Conservation (phyloP, 805 yeast species). For the Kluyveromyces lactis region DNA sequence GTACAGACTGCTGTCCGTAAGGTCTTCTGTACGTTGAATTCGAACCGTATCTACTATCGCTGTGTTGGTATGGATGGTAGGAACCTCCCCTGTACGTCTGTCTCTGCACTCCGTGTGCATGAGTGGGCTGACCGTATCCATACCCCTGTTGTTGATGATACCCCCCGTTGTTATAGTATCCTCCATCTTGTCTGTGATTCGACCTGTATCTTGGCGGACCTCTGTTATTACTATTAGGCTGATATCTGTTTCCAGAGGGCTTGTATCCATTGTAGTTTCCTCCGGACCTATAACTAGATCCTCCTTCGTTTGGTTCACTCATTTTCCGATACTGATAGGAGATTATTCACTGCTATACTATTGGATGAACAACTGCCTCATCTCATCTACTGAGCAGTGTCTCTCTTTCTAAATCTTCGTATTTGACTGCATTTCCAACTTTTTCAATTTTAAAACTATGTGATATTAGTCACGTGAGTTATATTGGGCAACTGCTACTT, state of each 20-base stretch:
- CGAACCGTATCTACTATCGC: neutral
- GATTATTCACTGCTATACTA: too few relatives aligned
- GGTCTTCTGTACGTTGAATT: neutral
- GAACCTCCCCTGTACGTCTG: slow-evolving; percentile 2
- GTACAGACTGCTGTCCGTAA: too few relatives aligned
- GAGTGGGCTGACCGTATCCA: neutral
- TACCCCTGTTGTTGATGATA: neutral
- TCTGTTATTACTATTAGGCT: slow-evolving; percentile 1
- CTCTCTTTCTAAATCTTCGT: too few relatives aligned
- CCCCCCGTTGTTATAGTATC: neutral
- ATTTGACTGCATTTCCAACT: too few relatives aligned
- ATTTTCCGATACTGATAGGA: neutral
- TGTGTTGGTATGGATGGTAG: slow-evolving; percentile 2
- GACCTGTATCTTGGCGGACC: neutral
- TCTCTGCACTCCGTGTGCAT: neutral
- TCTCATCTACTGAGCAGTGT: too few relatives aligned
- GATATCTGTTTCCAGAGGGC: neutral
- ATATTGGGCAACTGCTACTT: too few relatives aligned
- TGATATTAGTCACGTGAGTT: too few relatives aligned
- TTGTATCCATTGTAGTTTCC: neutral
- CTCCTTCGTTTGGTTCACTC: neutral
- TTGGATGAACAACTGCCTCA: too few relatives aligned
- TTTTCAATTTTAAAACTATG: too few relatives aligned
- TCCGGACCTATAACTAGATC: neutral
- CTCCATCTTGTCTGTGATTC: neutral